A percentile compares a stretch with the other conserved stretches of the same genome.
These are phyloP conservation scores for Adansonia madagascariensis DNA, from an alignment of 441 rosid genomes.

Conservation along the genomic window DNA sequence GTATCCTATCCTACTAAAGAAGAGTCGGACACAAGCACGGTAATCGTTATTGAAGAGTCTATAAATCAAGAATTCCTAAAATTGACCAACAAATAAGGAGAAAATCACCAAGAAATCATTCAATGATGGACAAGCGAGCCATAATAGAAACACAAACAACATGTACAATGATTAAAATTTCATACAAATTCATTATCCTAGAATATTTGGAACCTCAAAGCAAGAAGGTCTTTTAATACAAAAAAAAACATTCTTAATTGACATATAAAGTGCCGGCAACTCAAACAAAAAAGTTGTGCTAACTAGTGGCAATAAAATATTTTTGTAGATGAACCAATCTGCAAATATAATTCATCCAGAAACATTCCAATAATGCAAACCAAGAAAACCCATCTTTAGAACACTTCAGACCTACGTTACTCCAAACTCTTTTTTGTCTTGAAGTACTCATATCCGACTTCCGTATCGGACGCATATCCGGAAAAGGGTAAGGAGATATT, in stretches of 20 bases:
- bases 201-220: not conserved
- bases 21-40: not conserved
- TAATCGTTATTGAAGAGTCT: not conserved
- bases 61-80: not conserved
- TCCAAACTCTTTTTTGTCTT: too few species aligned
- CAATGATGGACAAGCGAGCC: not conserved
- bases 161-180: not conserved
- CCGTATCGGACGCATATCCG: too few species aligned
- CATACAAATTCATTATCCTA: not conserved
- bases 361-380: not conserved
- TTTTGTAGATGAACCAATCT: not conserved
- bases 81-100: not conserved
- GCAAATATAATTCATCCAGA: not conserved
- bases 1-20: not conserved
- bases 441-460: too few species aligned
- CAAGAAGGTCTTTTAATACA: not conserved
- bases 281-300: not conserved
- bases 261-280: not conserved
- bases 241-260: not conserved
- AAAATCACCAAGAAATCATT: not conserved
- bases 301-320: not conserved
- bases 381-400: not conserved
- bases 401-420: not conserved
- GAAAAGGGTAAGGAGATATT: too few species aligned
- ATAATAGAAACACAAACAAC: not conserved